Conservation (phyloP, 176 grass and related monocot genomes). For the Oryza coarctata region DNA sequence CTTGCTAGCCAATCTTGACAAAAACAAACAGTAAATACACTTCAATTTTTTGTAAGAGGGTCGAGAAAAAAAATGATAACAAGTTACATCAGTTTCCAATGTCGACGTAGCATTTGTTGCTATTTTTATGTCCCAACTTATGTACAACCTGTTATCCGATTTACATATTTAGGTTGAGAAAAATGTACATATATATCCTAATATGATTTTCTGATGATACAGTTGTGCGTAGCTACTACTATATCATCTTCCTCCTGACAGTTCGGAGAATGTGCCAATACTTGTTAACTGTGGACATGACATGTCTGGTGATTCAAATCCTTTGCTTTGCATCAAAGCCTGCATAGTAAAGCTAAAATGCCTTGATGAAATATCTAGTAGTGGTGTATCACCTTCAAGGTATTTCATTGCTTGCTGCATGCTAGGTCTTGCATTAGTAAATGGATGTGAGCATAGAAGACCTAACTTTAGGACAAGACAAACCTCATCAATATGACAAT, state of each 20-base stretch:
- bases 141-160: no score
- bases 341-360: slow-evolving; percentile 35
- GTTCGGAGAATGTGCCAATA: slow-evolving; percentile 19
- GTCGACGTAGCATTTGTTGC: no score
- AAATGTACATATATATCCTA: no score
- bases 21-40: no score
- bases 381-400: slow-evolving; percentile 21
- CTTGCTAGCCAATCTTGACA: no score
- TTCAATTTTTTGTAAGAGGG: no score
- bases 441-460: slow-evolving; percentile 35
- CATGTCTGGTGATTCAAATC: slow-evolving; percentile 1
- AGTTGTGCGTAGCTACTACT: not conserved
- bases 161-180: no score
- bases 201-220: no score
- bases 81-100: no score
- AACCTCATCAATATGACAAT: not conserved
- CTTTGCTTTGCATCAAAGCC: slow-evolving; percentile 1
- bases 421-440: slow-evolving; percentile 31
- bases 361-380: not conserved
- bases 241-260: slow-evolving; percentile 40
- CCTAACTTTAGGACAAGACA: slow-evolving; percentile 18
- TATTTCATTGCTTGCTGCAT: slow-evolving; percentile 49
- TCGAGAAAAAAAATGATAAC: no score
- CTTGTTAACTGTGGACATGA: not conserved
- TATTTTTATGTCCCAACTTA: no score